Percentiles rank a stretch among this genome's conserved stretches.
These are phyloP conservation scores for Myotisia sp. DNA, from an alignment of 2,329 filamentous ascomycete species.

Conservation along the genomic window DNA sequence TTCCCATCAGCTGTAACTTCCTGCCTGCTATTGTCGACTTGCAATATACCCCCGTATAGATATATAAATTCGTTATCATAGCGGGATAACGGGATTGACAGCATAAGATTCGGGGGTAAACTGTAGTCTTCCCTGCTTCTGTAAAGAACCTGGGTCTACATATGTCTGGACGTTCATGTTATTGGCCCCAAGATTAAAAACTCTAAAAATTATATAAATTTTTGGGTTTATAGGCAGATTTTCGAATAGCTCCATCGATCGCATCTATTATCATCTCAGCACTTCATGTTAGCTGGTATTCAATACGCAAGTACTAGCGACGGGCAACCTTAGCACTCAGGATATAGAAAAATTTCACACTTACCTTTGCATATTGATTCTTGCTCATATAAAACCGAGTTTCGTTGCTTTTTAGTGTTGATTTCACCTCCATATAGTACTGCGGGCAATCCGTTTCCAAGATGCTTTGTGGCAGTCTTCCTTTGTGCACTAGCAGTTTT, in stretches of 20 bases:
- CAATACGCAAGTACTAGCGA: not conserved
- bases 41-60: too few relatives aligned
- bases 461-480: not conserved
- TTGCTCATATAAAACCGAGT: conserved; percentile 3
- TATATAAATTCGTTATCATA: too few relatives aligned
- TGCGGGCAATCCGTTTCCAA: not conserved
- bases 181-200: conserved; percentile 1
- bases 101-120: conserved; percentile 1
- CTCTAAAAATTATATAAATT: conserved; percentile 1
- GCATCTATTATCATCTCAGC: not conserved
- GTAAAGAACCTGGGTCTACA: not conserved
- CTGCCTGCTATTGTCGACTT: too few relatives aligned
- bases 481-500: not conserved
- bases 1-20: too few relatives aligned
- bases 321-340: not conserved
- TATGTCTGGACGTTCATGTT: not conserved
- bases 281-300: not conserved
- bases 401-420: not conserved
- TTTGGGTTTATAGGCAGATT: not conserved
- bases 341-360: not conserved
- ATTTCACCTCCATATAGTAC: conserved; percentile 1
- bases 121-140: not conserved
- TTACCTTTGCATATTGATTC: not conserved
- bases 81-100: too few relatives aligned
- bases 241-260: too few relatives aligned